Evolutionary conservation across 1,284 basidiomycete species (phyloP), one percentile per base, ranked within the genome.

Genomic region (Puccinia polysora): DNA sequence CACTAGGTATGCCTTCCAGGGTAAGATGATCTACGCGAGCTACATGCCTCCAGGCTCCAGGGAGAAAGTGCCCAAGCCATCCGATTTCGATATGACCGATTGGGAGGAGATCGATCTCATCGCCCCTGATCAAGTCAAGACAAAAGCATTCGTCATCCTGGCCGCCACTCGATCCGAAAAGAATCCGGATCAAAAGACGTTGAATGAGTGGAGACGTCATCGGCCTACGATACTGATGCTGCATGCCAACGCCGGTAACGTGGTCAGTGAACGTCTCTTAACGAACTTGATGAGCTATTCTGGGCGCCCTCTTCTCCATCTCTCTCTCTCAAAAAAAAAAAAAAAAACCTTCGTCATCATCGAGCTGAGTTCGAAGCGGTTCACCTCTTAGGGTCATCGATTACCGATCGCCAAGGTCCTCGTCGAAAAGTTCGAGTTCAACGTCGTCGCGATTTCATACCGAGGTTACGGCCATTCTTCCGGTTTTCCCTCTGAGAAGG

Each of bases 11-110:
- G 28, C 49, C 23, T 71, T 71, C 50, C 68, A 71, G 50, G 47
- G 56, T 28, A 71, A 71, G 50, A 62, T 71, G 56, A 71, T 71
- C n/a, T 71, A 71, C 55, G 58, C 68, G 7, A 63, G 58, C 28
- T 62, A 56, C 18, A 62, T 71, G 56, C 68, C 68, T 12, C 68
- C 32, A 60, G 68, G 68, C 2, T 62, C 58, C 5, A 14, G 68
- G 32, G 68, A 71, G 15, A 49, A 50, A 34, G 68, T 71, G 4
- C 58, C 56, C 7, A 34, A 36, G 18, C 68, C 68, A 2, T 49
- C 43, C 28, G 45, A 63, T 15, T 71, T 62, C 32, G 58, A 53
- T 1, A 62, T 71, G 45, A 53, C 15, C 14, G 58, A 62, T 45
- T 71, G 68, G 68, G 49, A 71, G 40, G 58, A 71, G 30, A 55